These are phyloP conservation scores for Xylariaceae sp. DNA, from an alignment of 2,329 filamentous ascomycete genomes.

Conservation along the genomic window DNA sequence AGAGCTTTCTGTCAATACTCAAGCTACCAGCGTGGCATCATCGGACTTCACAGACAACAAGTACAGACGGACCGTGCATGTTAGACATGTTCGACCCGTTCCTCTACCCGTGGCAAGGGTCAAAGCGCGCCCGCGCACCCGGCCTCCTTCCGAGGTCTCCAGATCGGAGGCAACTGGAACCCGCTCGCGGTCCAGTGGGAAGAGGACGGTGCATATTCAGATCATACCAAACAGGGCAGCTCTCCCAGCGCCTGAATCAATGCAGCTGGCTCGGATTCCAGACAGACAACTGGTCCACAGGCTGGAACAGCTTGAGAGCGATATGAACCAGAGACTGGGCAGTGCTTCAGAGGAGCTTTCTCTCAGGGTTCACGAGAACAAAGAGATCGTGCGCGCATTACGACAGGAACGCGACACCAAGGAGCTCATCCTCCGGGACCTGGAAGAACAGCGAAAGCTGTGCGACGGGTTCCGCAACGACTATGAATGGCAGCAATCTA, in stretches of 20 bases:
- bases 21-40: slow-evolving; percentile 37
- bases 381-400: slow-evolving; percentile 28
- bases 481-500: slow-evolving; percentile 31
- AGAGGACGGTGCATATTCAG: slow-evolving; percentile 31
- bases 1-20: slow-evolving; percentile 36
- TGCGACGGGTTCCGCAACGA: slow-evolving; percentile 35
- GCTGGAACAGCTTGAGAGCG: slow-evolving; percentile 35
- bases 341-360: slow-evolving; percentile 30
- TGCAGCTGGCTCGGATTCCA: slow-evolving; percentile 26
- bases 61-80: slow-evolving; percentile 23
- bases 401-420: slow-evolving; percentile 31
- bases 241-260: slow-evolving; percentile 21
- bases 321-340: slow-evolving; percentile 32
- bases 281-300: slow-evolving; percentile 32
- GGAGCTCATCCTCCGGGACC: slow-evolving; percentile 32
- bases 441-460: slow-evolving; percentile 34
- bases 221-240: slow-evolving; percentile 23
- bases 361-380: slow-evolving; percentile 27
- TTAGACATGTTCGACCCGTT: slow-evolving; percentile 30
- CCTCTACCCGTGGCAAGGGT: slow-evolving; percentile 22
- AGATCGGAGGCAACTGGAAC: slow-evolving; percentile 24
- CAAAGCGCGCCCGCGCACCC: slow-evolving; percentile 25
- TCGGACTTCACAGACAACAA: slow-evolving; percentile 28
- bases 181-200: slow-evolving; percentile 23
- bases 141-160: slow-evolving; percentile 24